phyloP scores from a whole-genome alignment of 2,329 filamentous ascomycete species.

The Aureobasidium zeae region DNA sequence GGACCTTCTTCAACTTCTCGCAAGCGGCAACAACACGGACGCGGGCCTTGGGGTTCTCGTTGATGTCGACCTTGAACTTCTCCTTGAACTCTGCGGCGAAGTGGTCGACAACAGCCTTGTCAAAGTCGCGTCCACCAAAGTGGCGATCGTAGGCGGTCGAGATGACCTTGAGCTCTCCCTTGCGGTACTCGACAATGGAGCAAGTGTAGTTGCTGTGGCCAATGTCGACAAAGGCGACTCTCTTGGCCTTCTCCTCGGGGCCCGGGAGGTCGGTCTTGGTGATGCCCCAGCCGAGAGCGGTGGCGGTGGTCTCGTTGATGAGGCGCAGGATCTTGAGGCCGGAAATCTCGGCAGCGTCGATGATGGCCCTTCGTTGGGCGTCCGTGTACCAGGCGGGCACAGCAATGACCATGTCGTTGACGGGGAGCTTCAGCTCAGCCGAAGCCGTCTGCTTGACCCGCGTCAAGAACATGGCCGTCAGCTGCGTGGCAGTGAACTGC shows the following conservation, averaged over 20 bases:
- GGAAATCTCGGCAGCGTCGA: conserved; percentile 88
- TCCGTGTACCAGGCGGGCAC: conserved; percentile 97
- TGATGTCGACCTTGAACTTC: conserved; percentile 96
- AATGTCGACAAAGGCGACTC: conserved; percentile 87
- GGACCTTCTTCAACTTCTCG: conserved; percentile 97
- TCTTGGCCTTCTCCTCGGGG: conserved; percentile 81
- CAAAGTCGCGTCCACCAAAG: conserved; percentile 95
- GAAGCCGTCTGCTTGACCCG: conserved; percentile 86
- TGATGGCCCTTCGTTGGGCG: conserved; percentile 74
- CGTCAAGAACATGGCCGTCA: conserved; percentile 89
- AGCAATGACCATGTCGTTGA: conserved; percentile 87
- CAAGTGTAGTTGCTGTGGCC: conserved; percentile 94
- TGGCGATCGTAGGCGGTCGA: conserved; percentile 87
- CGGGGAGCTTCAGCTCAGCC: conserved; percentile 79
- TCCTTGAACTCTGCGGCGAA: conserved; percentile 93
- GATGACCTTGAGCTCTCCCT: conserved; percentile 92
- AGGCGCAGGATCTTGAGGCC: conserved; percentile 86
- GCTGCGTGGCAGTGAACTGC: conserved; percentile 86
- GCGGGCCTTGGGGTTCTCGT: conserved; percentile 78
- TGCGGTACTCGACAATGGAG: conserved; percentile 91
- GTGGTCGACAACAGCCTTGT: conserved; percentile 89
- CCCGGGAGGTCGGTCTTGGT: conserved; percentile 89
- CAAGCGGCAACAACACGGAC: conserved; percentile 79
- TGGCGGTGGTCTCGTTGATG: conserved; percentile 96
- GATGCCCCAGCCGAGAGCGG: conserved; percentile 93